Conservation (phyloP, 1,284 basidiomycete genomes). For the Microbotryum saponariae region DNA sequence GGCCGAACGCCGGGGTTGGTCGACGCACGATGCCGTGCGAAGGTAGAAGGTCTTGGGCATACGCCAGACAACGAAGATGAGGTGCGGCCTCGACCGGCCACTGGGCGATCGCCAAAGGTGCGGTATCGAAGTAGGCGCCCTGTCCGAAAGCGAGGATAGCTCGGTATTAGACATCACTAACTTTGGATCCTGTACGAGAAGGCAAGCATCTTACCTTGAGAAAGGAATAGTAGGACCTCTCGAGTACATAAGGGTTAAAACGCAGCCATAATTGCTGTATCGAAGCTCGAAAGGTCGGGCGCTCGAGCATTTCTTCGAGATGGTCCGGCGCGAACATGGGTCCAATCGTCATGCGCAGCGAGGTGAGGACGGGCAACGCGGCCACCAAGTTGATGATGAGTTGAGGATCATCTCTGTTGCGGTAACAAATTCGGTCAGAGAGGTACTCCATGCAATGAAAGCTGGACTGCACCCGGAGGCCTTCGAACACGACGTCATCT, state of each 20-base stretch:
- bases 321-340: slow-evolving; percentile 33
- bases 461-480: not conserved
- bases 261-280: slow-evolving; percentile 30
- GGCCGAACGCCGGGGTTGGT: slow-evolving; percentile 23
- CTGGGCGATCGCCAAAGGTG: slow-evolving; percentile 9
- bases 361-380: slow-evolving; percentile 10
- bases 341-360: slow-evolving; percentile 26
- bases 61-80: slow-evolving; percentile 13
- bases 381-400: slow-evolving; percentile 32
- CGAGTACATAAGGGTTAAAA: slow-evolving; percentile 36
- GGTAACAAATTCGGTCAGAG: not conserved
- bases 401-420: slow-evolving; percentile 32
- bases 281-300: not conserved
- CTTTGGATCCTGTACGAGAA: not conserved
- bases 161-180: not conserved
- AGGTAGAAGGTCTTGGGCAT: slow-evolving; percentile 28
- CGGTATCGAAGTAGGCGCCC: slow-evolving; percentile 29
- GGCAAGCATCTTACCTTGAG: slow-evolving; percentile 23
- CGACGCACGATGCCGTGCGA: slow-evolving; percentile 16
- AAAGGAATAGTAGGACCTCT: slow-evolving; percentile 33
- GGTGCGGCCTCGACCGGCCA: slow-evolving; percentile 8
- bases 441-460: too few species aligned
- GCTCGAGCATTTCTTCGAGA: slow-evolving; percentile 31
- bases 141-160: not conserved
- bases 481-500: not conserved